Evolutionary conservation across 2,329 filamentous ascomycete species (phyloP).

Genomic region (Penicillium palitans): DNA sequence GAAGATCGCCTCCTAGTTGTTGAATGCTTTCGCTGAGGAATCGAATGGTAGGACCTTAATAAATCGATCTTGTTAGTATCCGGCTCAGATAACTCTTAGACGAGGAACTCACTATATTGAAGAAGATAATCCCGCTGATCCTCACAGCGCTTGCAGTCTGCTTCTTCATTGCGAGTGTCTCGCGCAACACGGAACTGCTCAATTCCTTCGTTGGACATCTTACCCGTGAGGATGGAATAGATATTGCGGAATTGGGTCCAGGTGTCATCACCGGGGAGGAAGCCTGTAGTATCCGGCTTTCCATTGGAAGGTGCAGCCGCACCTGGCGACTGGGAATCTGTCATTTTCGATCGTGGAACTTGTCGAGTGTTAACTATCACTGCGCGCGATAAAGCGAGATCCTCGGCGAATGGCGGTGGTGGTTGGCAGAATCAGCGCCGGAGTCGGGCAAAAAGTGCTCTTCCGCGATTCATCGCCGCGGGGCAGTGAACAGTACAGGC

Average conservation of each 20-base stretch:
- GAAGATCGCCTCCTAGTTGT: conserved; percentile 74
- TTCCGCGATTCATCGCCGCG: conserved; percentile 8
- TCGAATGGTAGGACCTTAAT: conserved; percentile 69
- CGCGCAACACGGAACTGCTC: conserved; percentile 76
- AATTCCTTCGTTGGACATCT: conserved; percentile 66
- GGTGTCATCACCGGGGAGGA: conserved; percentile 42
- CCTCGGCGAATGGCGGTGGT: conserved; percentile 35
- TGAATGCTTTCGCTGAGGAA: conserved; percentile 82
- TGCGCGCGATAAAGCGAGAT: conserved; percentile 19
- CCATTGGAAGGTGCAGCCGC: conserved; percentile 21
- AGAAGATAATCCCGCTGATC: conserved; percentile 80
- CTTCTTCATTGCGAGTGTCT: conserved; percentile 71
- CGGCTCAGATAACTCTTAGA: neutral
- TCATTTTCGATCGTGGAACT: conserved; percentile 27
- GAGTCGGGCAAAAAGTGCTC: conserved; percentile 11
- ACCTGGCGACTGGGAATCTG: conserved; percentile 30
- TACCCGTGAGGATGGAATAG: conserved; percentile 76
- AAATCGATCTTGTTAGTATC: conserved; percentile 1
- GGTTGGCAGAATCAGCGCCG: conserved; percentile 31
- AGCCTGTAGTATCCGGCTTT: conserved; percentile 37
- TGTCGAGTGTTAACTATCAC: neutral
- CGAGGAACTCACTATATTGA: conserved; percentile 58
- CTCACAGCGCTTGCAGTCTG: conserved; percentile 80
- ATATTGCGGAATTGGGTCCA: conserved; percentile 72
- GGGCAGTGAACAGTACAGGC: neutral